phyloP scores from a whole-genome alignment of 2,329 filamentous ascomycete genomes.

The Verticillium dahliae region DNA sequence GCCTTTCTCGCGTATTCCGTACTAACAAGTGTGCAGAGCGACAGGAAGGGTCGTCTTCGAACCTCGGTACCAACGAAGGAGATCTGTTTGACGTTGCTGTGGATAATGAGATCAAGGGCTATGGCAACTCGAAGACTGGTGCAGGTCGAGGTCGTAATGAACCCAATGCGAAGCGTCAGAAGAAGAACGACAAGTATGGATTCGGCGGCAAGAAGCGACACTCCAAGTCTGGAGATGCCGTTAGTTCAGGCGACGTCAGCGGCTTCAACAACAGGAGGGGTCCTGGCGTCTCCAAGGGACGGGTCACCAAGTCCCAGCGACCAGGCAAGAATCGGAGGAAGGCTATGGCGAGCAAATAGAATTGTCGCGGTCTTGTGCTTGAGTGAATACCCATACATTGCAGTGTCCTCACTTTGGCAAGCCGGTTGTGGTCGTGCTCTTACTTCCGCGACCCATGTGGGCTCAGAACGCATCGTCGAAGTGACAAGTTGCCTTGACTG shows the following conservation, averaged over 20 bases:
- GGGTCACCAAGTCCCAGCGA: constrained; percentile 31
- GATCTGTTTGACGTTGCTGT: constrained; percentile 90
- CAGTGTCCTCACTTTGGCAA: neutral
- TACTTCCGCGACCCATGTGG: too few relatives aligned
- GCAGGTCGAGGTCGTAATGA: constrained; percentile 26
- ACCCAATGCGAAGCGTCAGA: constrained; percentile 69
- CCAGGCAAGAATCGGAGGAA: constrained; percentile 47
- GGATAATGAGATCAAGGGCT: constrained; percentile 56
- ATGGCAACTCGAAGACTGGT: constrained; percentile 33
- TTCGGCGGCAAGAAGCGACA: constrained; percentile 95
- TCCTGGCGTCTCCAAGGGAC: constrained; percentile 50
- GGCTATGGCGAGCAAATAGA: constrained; percentile 29
- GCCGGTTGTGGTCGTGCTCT: neutral
- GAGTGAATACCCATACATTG: neutral
- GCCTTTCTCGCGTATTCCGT: neutral
- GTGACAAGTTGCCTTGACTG: too few relatives aligned
- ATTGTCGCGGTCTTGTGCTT: constrained; percentile 12
- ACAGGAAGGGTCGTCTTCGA: constrained; percentile 58
- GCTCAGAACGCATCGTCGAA: too few relatives aligned
- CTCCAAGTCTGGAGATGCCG: constrained; percentile 82
- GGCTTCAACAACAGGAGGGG: constrained; percentile 80
- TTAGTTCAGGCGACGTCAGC: constrained; percentile 72
- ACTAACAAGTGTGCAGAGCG: constrained; percentile 60
- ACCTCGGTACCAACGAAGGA: constrained; percentile 64
- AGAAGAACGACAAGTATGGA: constrained; percentile 92